Evolutionary conservation across 2,329 filamentous ascomycete genomes (phyloP).

Genomic region (Venturiaceae sp.): DNA sequence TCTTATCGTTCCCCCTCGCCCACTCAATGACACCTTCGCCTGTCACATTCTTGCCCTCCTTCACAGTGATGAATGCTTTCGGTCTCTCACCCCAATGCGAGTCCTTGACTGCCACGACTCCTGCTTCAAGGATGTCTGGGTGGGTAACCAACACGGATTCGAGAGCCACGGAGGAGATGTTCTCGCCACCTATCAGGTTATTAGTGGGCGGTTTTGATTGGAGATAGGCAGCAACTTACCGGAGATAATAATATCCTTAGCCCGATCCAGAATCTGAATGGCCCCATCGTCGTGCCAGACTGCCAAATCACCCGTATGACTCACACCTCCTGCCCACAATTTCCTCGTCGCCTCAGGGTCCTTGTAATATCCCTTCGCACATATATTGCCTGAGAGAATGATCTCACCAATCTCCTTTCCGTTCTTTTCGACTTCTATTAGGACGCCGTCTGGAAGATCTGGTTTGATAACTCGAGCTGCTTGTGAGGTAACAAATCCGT

Average conservation of each 20-base stretch:
- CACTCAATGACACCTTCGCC: slow-evolving; percentile 70
- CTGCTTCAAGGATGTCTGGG: slow-evolving; percentile 81
- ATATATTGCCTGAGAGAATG: slow-evolving; percentile 85
- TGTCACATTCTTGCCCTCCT: slow-evolving; percentile 50
- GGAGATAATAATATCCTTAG: slow-evolving; percentile 97
- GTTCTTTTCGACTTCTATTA: slow-evolving; percentile 59
- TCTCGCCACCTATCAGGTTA: slow-evolving; percentile 67
- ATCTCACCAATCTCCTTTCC: slow-evolving; percentile 75
- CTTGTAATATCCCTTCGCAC: slow-evolving; percentile 84
- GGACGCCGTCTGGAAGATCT: slow-evolving; percentile 55
- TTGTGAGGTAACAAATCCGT: slow-evolving; percentile 77
- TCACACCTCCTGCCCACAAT: slow-evolving; percentile 75
- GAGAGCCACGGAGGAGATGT: slow-evolving; percentile 88
- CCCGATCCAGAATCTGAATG: slow-evolving; percentile 83
- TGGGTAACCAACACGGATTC: slow-evolving; percentile 86
- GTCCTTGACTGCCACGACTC: slow-evolving; percentile 79
- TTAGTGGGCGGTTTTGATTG: background rate
- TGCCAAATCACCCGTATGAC: slow-evolving; percentile 86
- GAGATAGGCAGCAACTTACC: slow-evolving; percentile 39
- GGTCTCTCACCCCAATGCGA: slow-evolving; percentile 94
- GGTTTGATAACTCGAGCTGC: slow-evolving; percentile 72
- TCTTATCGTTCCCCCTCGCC: slow-evolving; percentile 70
- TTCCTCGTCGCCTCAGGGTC: slow-evolving; percentile 77
- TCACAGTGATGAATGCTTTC: slow-evolving; percentile 83
- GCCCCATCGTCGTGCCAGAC: slow-evolving; percentile 89